Conservation (phyloP, 495 filamentous ascomycete genomes). For the Recurvomyces mirabilis region DNA sequence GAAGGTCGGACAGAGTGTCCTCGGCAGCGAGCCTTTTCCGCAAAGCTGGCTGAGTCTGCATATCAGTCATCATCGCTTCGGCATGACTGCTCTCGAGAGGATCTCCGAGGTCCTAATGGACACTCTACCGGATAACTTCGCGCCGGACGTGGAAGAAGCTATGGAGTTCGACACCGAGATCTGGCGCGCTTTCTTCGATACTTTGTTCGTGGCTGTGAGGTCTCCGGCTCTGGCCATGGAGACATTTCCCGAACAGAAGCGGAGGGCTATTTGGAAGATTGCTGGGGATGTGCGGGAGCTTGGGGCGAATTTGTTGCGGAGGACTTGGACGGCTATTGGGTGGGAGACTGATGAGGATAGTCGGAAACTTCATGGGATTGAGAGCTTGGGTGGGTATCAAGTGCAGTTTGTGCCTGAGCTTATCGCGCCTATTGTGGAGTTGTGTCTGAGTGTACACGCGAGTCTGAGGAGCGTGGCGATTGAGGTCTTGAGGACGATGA, state of each 20-base stretch:
- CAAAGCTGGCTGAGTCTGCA: conserved; percentile 82
- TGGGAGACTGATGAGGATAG: conserved; percentile 86
- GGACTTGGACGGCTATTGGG: conserved; percentile 91
- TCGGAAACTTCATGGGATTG: conserved; percentile 57
- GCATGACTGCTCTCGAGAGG: conserved; percentile 78
- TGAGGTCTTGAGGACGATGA: conserved; percentile 92
- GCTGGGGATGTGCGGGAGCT: conserved; percentile 90
- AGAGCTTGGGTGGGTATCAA: conserved; percentile 88
- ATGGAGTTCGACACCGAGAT: conserved; percentile 85
- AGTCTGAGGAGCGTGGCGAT: conserved; percentile 81
- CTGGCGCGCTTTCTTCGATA: conserved; percentile 88
- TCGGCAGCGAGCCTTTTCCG: conserved; percentile 84
- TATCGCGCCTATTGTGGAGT: conserved; percentile 81
- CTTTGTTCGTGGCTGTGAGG: conserved; percentile 76
- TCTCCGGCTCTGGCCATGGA: conserved; percentile 83
- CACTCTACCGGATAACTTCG: conserved; percentile 59
- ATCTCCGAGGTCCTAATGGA: conserved; percentile 65
- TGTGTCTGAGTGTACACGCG: conserved; percentile 92
- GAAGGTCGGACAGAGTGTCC: conserved; percentile 76
- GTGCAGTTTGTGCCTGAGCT: conserved; percentile 94
- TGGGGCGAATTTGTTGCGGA: conserved; percentile 70
- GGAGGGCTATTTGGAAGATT: conserved; percentile 95
- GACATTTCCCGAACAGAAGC: conserved; percentile 93
- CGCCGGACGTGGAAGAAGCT: conserved; percentile 83
- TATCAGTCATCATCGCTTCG: conserved; percentile 88